These are phyloP conservation scores for Buddleja alternifolia DNA, from an alignment of 257 asterid genomes.

Conservation along the genomic window DNA sequence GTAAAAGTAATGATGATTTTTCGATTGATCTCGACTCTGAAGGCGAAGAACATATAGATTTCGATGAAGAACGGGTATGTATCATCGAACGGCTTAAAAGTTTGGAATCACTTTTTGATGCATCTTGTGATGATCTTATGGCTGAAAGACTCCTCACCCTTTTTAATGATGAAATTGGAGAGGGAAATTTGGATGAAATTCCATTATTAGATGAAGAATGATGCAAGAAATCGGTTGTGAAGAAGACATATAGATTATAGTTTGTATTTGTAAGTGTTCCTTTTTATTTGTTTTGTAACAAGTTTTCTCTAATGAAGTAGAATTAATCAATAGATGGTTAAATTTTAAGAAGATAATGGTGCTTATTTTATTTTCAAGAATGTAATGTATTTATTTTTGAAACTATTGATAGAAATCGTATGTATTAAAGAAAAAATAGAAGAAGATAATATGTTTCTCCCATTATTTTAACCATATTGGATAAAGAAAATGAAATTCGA, in stretches of 20 bases:
- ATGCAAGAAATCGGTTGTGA: not conserved
- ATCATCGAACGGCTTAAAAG: constrained; percentile 60
- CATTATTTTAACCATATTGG: too few relatives aligned
- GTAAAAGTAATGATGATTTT: constrained; percentile 37
- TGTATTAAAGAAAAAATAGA: too few relatives aligned
- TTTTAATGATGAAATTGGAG: constrained; percentile 35
- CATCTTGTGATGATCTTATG: not conserved
- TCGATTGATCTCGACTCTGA: constrained; percentile 42
- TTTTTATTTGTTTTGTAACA: not conserved
- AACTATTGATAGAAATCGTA: too few relatives aligned
- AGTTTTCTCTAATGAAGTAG: too few relatives aligned
- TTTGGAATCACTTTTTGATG: constrained; percentile 66
- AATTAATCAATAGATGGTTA: too few relatives aligned
- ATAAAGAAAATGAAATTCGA: too few relatives aligned
- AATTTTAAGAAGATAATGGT: too few relatives aligned
- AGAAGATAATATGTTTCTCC: too few relatives aligned
- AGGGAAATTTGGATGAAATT: constrained; percentile 26
- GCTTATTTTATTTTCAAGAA: too few relatives aligned
- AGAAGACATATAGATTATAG: not conserved
- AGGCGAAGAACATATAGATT: constrained; percentile 35
- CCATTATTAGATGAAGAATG: constrained; percentile 1
- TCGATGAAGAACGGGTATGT: constrained; percentile 62
- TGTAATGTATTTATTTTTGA: too few relatives aligned
- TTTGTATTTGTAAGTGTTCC: not conserved
- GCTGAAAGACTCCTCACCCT: constrained; percentile 50